Conservation (phyloP, 305 asterid genomes). For the Fraxinus greggii region DNA sequence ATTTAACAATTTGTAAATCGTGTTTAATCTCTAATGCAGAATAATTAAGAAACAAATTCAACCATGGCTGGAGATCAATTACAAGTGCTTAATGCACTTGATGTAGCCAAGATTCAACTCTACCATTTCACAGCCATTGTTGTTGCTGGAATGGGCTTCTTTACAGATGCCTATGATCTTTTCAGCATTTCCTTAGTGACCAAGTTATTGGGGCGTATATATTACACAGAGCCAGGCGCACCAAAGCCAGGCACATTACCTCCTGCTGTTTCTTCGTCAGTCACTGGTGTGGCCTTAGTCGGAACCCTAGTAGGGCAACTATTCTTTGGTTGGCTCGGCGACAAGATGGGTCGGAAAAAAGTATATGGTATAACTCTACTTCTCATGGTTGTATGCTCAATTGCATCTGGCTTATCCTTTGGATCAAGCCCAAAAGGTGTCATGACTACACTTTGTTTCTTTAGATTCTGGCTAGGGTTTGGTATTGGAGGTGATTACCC, state of each 20-base stretch:
- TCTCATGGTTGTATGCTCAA: constrained; percentile 39
- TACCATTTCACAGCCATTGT: constrained; percentile 59
- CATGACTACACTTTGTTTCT: constrained; percentile 62
- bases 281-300: constrained; percentile 50
- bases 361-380: constrained; percentile 49
- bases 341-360: constrained; percentile 49
- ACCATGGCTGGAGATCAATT: constrained; percentile 35
- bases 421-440: constrained; percentile 43
- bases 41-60: background rate
- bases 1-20: background rate
- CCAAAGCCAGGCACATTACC: constrained; percentile 41
- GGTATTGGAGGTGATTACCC: constrained; percentile 75
- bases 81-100: constrained; percentile 52
- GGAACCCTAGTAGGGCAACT: constrained; percentile 52
- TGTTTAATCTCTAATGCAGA: background rate
- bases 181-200: constrained; percentile 45
- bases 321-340: constrained; percentile 63
- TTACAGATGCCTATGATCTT: constrained; percentile 61
- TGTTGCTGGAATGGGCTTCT: constrained; percentile 60
- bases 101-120: constrained; percentile 46
- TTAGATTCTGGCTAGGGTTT: constrained; percentile 62
- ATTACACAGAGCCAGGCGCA: constrained; percentile 28
- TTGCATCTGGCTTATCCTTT: constrained; percentile 40
- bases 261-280: constrained; percentile 31
- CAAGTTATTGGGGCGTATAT: constrained; percentile 46